Evolutionary conservation across 78 protist genomes (phyloP), one percentile per base, ranked within the genome.

Genomic region (Dictyostelium firmibasis): DNA sequence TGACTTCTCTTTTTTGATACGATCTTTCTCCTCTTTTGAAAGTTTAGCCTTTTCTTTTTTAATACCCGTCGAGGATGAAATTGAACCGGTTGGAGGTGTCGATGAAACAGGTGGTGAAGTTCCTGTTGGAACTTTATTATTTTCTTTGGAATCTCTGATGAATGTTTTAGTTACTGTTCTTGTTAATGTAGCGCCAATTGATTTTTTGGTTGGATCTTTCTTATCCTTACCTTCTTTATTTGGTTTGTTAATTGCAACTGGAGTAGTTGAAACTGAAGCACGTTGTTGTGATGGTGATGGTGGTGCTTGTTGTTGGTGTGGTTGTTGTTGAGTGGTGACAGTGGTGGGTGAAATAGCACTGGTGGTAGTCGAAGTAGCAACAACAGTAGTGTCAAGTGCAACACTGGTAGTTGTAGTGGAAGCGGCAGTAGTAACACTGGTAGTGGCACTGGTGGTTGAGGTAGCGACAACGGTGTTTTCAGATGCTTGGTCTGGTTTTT

Each of bases 101-200:
- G 70, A 23, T 20, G 75, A 47, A 57, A 57, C 67, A 57, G 67
- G 67, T 57, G 86, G 86, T 82, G 86, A 33, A 16, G 85, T 27
- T 25, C 85, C 85, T n/a, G 85, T 25, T 8, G 69, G 70, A 3
- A 79, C 25, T 50, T 79, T 79, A 79, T 79, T 47, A 10, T 47
- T 43, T 11, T 82, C 75, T 50, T 82, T 82, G 3, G 60, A 38
- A 23, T 84, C 84, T 41, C 83, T 77, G n/a, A 77, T 77, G 74
- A 89, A 89, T 41, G 94, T 89, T 69, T 89, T 89, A 13, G 94
- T 89, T 33, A 89, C 85, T 16, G 94, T 75, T 74, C 92, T 81
- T 5, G 94, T 78, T 3, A 89, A 81, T 43, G 88, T 89, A 1
- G 94, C 88, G 50, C 94, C 86, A 35, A 89, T 89, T n/a, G 94